Evolutionary conservation across 768 basidiomycete species (phyloP).

Genomic region (Hortiboletus flavorubellus): DNA sequence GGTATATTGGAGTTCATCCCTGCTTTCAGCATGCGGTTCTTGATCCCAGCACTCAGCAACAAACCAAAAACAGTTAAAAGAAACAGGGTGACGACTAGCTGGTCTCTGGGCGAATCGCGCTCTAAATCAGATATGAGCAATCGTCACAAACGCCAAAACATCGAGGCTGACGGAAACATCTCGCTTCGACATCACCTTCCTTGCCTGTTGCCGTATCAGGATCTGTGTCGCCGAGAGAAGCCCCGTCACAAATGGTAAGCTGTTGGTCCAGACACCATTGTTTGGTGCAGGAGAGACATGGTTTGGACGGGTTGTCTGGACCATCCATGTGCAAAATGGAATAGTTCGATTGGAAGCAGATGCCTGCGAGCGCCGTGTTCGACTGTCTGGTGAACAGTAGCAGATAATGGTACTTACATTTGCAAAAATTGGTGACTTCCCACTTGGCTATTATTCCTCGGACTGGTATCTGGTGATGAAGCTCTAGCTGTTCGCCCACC

Average conservation of each 20-base stretch:
- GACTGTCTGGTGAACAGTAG: background rate
- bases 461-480: conserved; percentile 35
- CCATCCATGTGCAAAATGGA: conserved; percentile 77
- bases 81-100: conserved; percentile 89
- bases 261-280: conserved; percentile 96
- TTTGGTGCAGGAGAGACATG: conserved; percentile 90
- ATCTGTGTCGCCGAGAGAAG: conserved; percentile 80
- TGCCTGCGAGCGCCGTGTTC: conserved; percentile 50
- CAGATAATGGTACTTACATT: conserved; percentile 50
- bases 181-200: conserved; percentile 92
- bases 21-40: conserved; percentile 76
- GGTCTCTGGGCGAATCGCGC: conserved; percentile 93
- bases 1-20: conserved; percentile 62
- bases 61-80: conserved; percentile 84
- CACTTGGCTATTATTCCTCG: conserved; percentile 60
- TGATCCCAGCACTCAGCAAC: conserved; percentile 79
- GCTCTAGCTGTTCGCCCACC: conserved; percentile 7
- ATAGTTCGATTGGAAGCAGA: conserved; percentile 87
- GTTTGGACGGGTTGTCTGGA: conserved; percentile 83
- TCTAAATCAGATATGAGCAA: conserved; percentile 47
- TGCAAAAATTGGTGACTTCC: conserved; percentile 90
- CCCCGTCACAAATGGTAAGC: conserved; percentile 76
- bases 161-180: conserved; percentile 84
- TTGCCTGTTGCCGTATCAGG: conserved; percentile 93
- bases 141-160: conserved; percentile 30